Evolutionary conservation across 2,329 filamentous ascomycete genomes (phyloP).

Genomic region (Sarocladiaceae sp.): DNA sequence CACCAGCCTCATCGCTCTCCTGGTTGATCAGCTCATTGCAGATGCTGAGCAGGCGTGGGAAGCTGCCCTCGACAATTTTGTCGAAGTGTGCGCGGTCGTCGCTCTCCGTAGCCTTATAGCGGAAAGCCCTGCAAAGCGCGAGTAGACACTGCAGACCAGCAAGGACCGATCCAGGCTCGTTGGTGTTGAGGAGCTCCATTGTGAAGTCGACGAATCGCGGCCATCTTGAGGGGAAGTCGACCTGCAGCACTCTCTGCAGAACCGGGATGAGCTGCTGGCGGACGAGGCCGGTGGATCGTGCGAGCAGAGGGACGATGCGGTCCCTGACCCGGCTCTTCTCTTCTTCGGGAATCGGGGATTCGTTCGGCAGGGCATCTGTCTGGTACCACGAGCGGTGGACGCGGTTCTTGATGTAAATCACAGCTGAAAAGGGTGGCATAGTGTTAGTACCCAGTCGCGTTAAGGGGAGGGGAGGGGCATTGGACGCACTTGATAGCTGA

Average conservation of each 20-base stretch:
- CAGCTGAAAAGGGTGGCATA: constrained; percentile 49
- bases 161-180: constrained; percentile 80
- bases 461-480: constrained; percentile 8
- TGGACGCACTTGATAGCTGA: constrained; percentile 73
- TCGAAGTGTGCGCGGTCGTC: constrained; percentile 78
- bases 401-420: constrained; percentile 97
- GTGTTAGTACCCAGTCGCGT: constrained; percentile 12
- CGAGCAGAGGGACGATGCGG: constrained; percentile 82
- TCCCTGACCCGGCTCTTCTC: constrained; percentile 85
- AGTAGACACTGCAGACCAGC: constrained; percentile 90
- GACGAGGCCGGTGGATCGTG: constrained; percentile 70
- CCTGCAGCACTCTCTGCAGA: constrained; percentile 91
- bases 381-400: constrained; percentile 87
- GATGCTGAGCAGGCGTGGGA: constrained; percentile 79
- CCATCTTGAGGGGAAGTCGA: constrained; percentile 93
- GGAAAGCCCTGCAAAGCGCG: constrained; percentile 90
- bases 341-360: constrained; percentile 73
- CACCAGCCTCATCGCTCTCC: constrained; percentile 86
- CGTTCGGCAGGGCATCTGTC: constrained; percentile 65
- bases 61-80: constrained; percentile 85
- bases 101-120: constrained; percentile 80
- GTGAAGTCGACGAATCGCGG: constrained; percentile 92
- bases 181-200: constrained; percentile 77
- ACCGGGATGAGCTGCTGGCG: constrained; percentile 91
- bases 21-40: constrained; percentile 86